Base-by-base conservation (phyloP, 2,329 filamentous ascomycete species). In the Colletotrichum sp. region DNA sequence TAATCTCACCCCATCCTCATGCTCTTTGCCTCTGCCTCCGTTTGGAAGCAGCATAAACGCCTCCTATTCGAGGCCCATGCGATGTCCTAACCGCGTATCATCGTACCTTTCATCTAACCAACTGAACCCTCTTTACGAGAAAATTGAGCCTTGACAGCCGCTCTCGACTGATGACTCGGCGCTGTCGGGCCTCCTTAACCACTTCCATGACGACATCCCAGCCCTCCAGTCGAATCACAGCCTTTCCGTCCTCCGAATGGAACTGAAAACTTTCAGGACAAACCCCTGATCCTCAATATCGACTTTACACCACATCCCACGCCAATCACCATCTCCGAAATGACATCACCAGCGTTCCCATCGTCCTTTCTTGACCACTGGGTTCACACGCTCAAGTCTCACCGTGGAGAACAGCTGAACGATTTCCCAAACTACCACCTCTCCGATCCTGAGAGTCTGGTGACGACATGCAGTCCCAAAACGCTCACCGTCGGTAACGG, bases 401-500 rank as follows among this genome's bases (percentile, higher is more conserved):
- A 80, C 58, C 81, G 81, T 73, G 78, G 82, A 7, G 81, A 85
- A 55, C 84, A 85, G 52, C 77, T 79, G 18, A 59, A 81, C 68
- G 87, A 90, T 76, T 86, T 91, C 48, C 90, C 90, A 18, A 85
- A 86, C 52, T 89, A 90, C 80, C 84, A 88, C 77, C 81, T 85
- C 63, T 77, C 81, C 61, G 82, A 89, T 58, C 83, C 87, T 9
- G 83, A 86, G 67, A 83, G 82, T 12, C 85, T 93, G 69, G 83
- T 90, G 71, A 88, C 87, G 7, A 86, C 84, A 21, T 90, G 89
- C 72, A 80, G 78, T 2, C 88, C 87, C 0, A 83, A 82, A 21
- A 84, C 85, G 7, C 89, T 93, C 76, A 85, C 86, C 30, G 82
- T 92, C 18, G 92, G 91, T 71, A 93, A 90, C 1, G 91, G 92